Percentiles rank a stretch among this genome's conserved stretches.
Conservation (phyloP, 345 rosid species). For the Arabis alpina region DNA sequence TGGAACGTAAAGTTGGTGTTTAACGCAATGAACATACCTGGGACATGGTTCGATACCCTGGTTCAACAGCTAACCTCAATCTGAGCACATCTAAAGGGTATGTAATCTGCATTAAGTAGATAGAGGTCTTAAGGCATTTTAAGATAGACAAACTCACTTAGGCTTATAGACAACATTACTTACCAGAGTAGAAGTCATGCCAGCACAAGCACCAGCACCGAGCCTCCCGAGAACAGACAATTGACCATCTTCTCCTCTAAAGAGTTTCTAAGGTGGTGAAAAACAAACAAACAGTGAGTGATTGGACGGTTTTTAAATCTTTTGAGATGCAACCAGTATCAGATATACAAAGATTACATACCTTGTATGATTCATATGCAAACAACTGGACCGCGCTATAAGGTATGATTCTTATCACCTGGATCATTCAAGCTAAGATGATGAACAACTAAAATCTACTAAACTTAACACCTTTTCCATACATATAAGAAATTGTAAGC, state of each 20-base stretch:
- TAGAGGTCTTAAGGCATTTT: background rate
- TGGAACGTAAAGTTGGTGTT: background rate
- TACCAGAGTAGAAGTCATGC: conserved; percentile 98
- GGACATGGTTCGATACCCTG: conserved; percentile 78
- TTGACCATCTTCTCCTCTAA: conserved; percentile 76
- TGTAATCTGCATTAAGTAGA: conserved; percentile 56
- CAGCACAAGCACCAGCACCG: conserved; percentile 99
- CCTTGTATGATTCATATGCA: conserved; percentile 95
- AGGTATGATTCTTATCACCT: conserved; percentile 92
- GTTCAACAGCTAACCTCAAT: conserved; percentile 88
- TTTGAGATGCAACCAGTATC: conserved; percentile 15
- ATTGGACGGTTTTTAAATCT: background rate
- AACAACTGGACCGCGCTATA: conserved; percentile 95
- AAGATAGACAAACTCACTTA: conserved; percentile 18
- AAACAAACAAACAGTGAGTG: conserved; percentile 4
- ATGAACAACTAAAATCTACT: conserved; percentile 10
- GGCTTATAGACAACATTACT: conserved; percentile 38
- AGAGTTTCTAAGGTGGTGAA: conserved; percentile 63
- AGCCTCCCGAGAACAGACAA: conserved; percentile 91
- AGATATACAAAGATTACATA: conserved; percentile 27
- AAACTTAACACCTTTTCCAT: background rate
- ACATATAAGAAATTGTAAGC: conserved; percentile 16
- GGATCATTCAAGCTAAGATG: conserved; percentile 39
- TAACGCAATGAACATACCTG: conserved; percentile 53
- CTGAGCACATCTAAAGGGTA: conserved; percentile 92